Evolutionary conservation across 2,329 filamentous ascomycete genomes (phyloP), one percentile per base, ranked within the genome.

Genomic region (Coniochaeta pulveracea): DNA sequence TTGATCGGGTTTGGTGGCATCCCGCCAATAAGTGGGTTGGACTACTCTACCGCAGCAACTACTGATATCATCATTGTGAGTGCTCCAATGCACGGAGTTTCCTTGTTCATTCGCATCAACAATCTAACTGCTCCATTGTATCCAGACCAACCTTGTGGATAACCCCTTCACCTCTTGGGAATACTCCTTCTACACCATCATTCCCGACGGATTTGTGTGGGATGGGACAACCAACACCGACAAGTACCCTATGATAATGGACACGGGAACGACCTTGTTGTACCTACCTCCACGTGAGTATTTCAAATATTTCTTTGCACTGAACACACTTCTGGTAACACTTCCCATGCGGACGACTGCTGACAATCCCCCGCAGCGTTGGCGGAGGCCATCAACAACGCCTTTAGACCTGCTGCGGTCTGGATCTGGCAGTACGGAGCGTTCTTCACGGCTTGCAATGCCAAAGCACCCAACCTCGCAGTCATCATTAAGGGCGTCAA

Each of bases 161-260:
- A 37, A 45, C 6, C 46, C 45, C 4, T 46, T 47, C 5, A 60
- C 62, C 5, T 49, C 60, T 1, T 65, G 52, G 48, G 48, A 58
- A 37, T 63, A 64, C 37, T 69, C 66, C 3, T 71, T 66, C 46
- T 72, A 72, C 43, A 69, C 67, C 12, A 59, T 71, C 36, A 51
- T 69, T 30, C 61, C 63, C 1, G 63, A 67, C 35, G 66, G 64
- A 3, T 52, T 68, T 37, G 48, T 50, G 38, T 69, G 56, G 45
- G 65, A 56, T 16, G 50, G 54, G 25, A 60, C 52, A 4, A 58
- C 50, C 3, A 58, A 63, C 38, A 50, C 44, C 12, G 57, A 51
- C 21, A 63, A 58, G 43, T 63, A 60, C 34, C 63, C 63, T 4
- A 67, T 61, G 43, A 65, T 72, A 33, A 51, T 71, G 32, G 67